These are phyloP conservation scores for Mycena sanguinolenta DNA, from an alignment of 768 basidiomycete species.

Conservation along the genomic window DNA sequence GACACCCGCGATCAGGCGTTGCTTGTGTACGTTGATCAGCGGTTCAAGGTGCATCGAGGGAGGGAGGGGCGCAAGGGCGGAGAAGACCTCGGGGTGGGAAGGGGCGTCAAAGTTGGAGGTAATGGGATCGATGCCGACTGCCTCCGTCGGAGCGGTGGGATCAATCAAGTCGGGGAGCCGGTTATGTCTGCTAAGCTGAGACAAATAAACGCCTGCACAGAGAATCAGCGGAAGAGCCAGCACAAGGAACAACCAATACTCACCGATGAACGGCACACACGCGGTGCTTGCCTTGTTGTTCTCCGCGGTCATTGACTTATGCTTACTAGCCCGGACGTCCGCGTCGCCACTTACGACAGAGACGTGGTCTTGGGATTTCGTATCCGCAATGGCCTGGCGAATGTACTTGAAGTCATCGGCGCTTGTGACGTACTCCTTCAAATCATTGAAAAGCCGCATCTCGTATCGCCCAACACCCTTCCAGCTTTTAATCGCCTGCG, in stretches of 20 bases:
- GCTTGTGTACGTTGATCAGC: constrained; percentile 91
- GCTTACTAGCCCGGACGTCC: constrained; percentile 54
- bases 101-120: constrained; percentile 77
- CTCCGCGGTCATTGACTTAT: constrained; percentile 54
- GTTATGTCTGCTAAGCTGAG: constrained; percentile 74
- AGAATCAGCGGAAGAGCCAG: constrained; percentile 8
- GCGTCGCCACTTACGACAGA: constrained; percentile 64
- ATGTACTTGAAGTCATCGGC: constrained; percentile 83
- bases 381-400: constrained; percentile 75
- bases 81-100: constrained; percentile 84
- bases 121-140: constrained; percentile 72
- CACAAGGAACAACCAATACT: constrained; percentile 24
- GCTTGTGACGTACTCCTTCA: constrained; percentile 74
- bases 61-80: constrained; percentile 78
- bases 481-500: constrained; percentile 77
- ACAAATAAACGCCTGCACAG: constrained; percentile 77
- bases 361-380: constrained; percentile 72
- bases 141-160: constrained; percentile 81
- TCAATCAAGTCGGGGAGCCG: constrained; percentile 86
- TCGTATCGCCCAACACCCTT: constrained; percentile 78
- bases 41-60: constrained; percentile 86
- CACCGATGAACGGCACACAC: constrained; percentile 89
- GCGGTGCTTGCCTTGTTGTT: constrained; percentile 58
- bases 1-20: constrained; percentile 82
- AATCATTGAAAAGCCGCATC: constrained; percentile 77